Percentiles rank a stretch among this genome's conserved stretches.
These are phyloP conservation scores for Penicillium crystallinum DNA, from an alignment of 495 filamentous ascomycete genomes.

Conservation along the genomic window DNA sequence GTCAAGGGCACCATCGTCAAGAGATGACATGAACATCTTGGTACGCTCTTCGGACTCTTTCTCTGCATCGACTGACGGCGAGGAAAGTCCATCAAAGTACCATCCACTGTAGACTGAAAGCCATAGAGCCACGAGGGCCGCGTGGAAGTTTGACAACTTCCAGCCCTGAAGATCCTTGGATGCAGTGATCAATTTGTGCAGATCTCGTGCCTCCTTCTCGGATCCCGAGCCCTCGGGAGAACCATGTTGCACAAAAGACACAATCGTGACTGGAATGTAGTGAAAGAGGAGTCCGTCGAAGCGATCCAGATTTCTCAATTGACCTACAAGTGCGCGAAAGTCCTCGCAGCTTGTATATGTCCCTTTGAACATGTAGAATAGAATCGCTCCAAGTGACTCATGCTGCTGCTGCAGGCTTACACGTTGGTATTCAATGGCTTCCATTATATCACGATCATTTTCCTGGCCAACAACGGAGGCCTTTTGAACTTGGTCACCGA, in stretches of 20 bases:
- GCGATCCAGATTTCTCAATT: constrained; percentile 61
- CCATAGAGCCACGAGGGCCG: constrained; percentile 74
- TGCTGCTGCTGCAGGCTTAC: constrained; percentile 75
- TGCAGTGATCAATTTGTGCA: constrained; percentile 62
- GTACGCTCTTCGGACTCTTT: constrained; percentile 64
- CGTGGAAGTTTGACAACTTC: constrained; percentile 66
- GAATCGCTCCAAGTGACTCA: constrained; percentile 72
- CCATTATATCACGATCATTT: constrained; percentile 53
- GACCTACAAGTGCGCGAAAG: constrained; percentile 61
- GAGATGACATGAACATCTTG: constrained; percentile 64
- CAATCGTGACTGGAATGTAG: constrained; percentile 68
- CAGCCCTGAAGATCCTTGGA: constrained; percentile 60
- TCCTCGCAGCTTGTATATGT: constrained; percentile 63
- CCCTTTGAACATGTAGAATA: constrained; percentile 71
- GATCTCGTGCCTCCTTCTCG: constrained; percentile 58
- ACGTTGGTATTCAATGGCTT: constrained; percentile 69
- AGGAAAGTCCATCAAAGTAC: constrained; percentile 60
- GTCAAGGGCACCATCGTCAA: constrained; percentile 88
- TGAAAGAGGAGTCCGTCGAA: constrained; percentile 70
- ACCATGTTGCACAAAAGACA: constrained; percentile 68
- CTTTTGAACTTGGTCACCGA: constrained; percentile 67
- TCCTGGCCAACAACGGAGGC: constrained; percentile 61
- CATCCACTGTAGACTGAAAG: constrained; percentile 86
- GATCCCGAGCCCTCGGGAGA: constrained; percentile 59
- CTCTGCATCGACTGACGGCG: constrained; percentile 52